Percentiles rank a stretch among this genome's conserved stretches.
These are phyloP conservation scores for Picea mariana DNA, from an alignment of 83 land plant genomes.

Conservation along the genomic window DNA sequence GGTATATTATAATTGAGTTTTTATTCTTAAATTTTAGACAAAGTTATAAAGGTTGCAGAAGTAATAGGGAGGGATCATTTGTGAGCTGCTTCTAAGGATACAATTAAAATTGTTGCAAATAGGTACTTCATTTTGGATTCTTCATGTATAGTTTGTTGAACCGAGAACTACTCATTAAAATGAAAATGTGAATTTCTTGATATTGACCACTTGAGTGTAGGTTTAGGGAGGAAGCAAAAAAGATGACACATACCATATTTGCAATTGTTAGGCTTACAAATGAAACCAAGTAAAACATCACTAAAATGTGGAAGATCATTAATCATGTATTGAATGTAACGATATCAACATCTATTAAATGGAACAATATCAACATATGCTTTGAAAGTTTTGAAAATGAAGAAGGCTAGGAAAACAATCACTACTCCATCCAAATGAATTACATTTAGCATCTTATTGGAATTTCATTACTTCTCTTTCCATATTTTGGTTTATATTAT, in stretches of 20 bases:
- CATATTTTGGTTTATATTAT: too few relatives aligned
- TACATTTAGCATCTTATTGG: too few relatives aligned
- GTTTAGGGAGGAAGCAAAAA: slow-evolving; percentile 71
- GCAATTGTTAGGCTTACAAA: slow-evolving; percentile 64
- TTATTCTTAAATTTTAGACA: slow-evolving; percentile 26
- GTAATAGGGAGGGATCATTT: slow-evolving; percentile 50
- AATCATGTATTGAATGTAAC: slow-evolving; percentile 38
- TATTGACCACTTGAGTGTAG: slow-evolving; percentile 13
- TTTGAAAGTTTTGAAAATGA: too few relatives aligned
- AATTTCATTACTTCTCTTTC: too few relatives aligned
- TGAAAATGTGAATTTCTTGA: background rate
- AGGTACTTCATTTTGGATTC: slow-evolving; percentile 26
- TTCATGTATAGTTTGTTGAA: background rate
- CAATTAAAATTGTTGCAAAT: slow-evolving; percentile 42
- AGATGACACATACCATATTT: slow-evolving; percentile 50
- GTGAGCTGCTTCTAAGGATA: slow-evolving; percentile 39
- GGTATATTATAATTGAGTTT: too few relatives aligned
- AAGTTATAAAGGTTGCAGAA: slow-evolving; percentile 62
- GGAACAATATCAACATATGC: too few relatives aligned
- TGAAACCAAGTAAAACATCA: slow-evolving; percentile 57
- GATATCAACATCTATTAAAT: slow-evolving; percentile 21
- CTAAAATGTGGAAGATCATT: slow-evolving; percentile 63
- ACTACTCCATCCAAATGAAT: too few relatives aligned
- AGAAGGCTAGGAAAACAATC: too few relatives aligned
- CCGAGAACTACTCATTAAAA: background rate